Evolutionary conservation across 306 rosid species (phyloP), one percentile per base, ranked within the genome.

Genomic region (Quercus engelmannii): DNA sequence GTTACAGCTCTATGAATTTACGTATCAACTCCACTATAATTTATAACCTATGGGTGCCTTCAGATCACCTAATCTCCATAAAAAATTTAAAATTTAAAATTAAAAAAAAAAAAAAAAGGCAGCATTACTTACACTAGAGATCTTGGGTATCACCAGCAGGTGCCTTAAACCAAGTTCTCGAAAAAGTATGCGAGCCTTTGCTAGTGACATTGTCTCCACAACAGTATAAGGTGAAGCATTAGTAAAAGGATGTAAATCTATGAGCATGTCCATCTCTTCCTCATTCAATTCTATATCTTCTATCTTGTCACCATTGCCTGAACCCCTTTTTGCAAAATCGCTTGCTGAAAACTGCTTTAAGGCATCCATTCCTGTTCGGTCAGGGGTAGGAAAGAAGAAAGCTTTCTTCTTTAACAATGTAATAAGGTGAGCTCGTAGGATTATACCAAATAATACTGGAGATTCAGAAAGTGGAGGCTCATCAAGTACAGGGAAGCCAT

Each of bases 141-240:
- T 68, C 91, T 89, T 95, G 67, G 99, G 99, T 78, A 93, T 79
- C 81, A 95, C 98, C 28, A 95, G 89, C 83, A 95, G 83, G 83
- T 95, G 99, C 84, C 99, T 89, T 64, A 95, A 89, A 69, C 98
- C 97, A 49, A 92, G 88, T 83, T 87, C 88, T 64, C 99, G 91
- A 61, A 95, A 93, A 74, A 93, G 94, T 52, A 69, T 80, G 33
- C 88, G 93, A 64, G 98, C 99, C 93, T 95, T 95, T 23, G 86
- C 97, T 5, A 95, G 76, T 17, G 98, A 90, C 99, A 93, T 95
- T 8, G 99, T 88, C 81, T 91, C 99, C 83, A 93, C 90, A 28
- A 95, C 97, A 7, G 99, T 91, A 73, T 86, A 93, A 56, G 99
- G 99, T 3, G 99, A 95, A 78, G 97, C 80, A 76, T 95, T 95